phyloP scores from a whole-genome alignment of 805 yeast species.

The Cyberlindnera amylophila region DNA sequence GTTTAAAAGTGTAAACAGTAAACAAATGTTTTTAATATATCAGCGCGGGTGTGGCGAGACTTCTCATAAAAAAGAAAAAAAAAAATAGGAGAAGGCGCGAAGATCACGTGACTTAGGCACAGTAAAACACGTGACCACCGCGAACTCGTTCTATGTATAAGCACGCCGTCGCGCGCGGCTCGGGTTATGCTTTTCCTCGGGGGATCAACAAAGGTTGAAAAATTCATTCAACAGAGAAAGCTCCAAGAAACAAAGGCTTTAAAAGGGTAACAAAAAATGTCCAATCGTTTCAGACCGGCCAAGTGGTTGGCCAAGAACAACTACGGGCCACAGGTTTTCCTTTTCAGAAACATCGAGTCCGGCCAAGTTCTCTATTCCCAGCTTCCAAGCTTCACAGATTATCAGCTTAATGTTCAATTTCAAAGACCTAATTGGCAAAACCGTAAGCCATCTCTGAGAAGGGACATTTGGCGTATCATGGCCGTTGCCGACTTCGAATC shows the following conservation, averaged over 20 bases:
- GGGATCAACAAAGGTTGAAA: too few species aligned
- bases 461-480: constrained; percentile 89
- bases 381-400: constrained; percentile 55
- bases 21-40: too few species aligned
- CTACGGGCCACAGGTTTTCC: constrained; percentile 77
- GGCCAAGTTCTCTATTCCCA: constrained; percentile 92
- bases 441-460: constrained; percentile 71
- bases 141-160: too few species aligned
- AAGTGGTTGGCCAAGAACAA: constrained; percentile 55
- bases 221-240: too few species aligned
- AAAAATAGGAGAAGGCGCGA: background rate
- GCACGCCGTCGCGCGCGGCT: too few species aligned
- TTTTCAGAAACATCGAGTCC: constrained; percentile 79
- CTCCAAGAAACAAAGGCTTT: too few species aligned
- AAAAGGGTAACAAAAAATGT: too few species aligned
- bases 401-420: constrained; percentile 53
- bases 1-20: background rate
- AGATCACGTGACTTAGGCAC: background rate
- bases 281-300: constrained; percentile 47
- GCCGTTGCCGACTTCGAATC: constrained; percentile 68
- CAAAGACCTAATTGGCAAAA: constrained; percentile 87
- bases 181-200: too few species aligned
- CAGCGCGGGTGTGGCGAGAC: constrained; percentile 1
- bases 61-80: background rate
- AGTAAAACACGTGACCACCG: too few species aligned